phyloP scores from a whole-genome alignment of 306 rosid genomes.

The Glycine latifolia region DNA sequence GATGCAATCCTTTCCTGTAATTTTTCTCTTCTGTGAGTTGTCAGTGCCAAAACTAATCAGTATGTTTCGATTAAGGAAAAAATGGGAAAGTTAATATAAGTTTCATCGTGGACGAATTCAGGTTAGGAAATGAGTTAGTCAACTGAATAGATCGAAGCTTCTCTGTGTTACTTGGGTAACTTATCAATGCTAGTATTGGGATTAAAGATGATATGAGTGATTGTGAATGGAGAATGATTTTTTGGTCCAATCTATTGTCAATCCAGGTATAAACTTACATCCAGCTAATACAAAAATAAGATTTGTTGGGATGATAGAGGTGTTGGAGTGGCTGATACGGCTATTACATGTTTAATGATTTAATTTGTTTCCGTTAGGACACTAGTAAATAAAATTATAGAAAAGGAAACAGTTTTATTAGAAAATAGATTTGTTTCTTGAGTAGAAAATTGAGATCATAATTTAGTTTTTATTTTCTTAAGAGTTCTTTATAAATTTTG shows the following conservation, averaged over 20 bases:
- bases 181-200: background rate
- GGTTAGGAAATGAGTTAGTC: background rate
- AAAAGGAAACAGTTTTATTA: too few relatives aligned
- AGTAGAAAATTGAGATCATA: background rate
- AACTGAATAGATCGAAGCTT: background rate
- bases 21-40: background rate
- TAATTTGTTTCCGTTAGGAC: background rate
- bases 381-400: background rate
- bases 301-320: background rate
- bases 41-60: background rate
- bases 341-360: background rate
- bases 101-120: slow-evolving; percentile 13
- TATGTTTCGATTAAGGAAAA: slow-evolving; percentile 10
- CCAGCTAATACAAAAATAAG: background rate
- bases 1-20: slow-evolving; percentile 17
- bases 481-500: background rate
- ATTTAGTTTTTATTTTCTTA: background rate
- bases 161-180: background rate
- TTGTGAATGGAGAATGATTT: background rate
- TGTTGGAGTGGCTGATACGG: background rate
- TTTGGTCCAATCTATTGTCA: background rate
- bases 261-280: background rate
- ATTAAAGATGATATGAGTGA: too few relatives aligned
- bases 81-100: background rate
- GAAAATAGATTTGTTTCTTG: background rate